Percentiles rank a stretch among this genome's conserved stretches.
Conservation (phyloP, 768 basidiomycete species). For the Coprinellus micaceus region DNA sequence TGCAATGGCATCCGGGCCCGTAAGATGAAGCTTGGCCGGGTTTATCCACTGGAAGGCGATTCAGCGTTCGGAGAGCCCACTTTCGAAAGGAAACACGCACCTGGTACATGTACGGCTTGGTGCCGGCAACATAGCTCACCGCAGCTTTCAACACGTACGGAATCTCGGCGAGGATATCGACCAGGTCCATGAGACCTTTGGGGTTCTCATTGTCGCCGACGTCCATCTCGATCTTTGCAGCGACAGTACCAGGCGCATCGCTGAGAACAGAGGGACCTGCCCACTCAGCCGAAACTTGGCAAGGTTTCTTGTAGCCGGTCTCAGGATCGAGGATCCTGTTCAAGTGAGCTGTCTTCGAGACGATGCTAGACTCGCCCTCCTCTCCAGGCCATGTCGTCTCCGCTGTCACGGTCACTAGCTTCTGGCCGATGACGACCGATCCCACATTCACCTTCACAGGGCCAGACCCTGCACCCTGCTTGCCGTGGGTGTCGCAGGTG, state of each 20-base stretch:
- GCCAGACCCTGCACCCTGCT: slow-evolving; percentile 75
- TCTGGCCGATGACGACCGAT: slow-evolving; percentile 74
- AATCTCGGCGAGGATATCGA: slow-evolving; percentile 93
- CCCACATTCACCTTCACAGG: slow-evolving; percentile 85
- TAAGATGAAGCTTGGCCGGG: slow-evolving; percentile 40
- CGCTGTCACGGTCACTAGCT: slow-evolving; percentile 72
- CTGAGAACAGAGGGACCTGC: slow-evolving; percentile 59
- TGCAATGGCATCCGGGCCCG: slow-evolving; percentile 37
- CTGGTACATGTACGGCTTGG: slow-evolving; percentile 94
- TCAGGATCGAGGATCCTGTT: slow-evolving; percentile 63
- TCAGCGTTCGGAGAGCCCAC: slow-evolving; percentile 17
- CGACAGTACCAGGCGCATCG: slow-evolving; percentile 48
- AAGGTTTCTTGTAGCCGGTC: slow-evolving; percentile 78
- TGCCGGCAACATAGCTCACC: slow-evolving; percentile 89
- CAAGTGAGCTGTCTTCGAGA: slow-evolving; percentile 66
- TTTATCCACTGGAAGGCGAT: slow-evolving; percentile 42
- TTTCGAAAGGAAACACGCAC: slow-evolving; percentile 36
- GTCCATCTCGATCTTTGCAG: slow-evolving; percentile 54
- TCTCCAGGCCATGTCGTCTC: slow-evolving; percentile 77
- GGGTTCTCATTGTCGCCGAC: slow-evolving; percentile 56
- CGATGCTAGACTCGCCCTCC: slow-evolving; percentile 33
- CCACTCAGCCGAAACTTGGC: slow-evolving; percentile 73
- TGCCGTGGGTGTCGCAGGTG: slow-evolving; percentile 76
- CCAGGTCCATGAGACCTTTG: slow-evolving; percentile 83
- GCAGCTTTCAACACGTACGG: slow-evolving; percentile 90